Evolutionary conservation across 2,329 filamentous ascomycete genomes (phyloP), one percentile per base, ranked within the genome.

Genomic region (Erysiphe pulchra): DNA sequence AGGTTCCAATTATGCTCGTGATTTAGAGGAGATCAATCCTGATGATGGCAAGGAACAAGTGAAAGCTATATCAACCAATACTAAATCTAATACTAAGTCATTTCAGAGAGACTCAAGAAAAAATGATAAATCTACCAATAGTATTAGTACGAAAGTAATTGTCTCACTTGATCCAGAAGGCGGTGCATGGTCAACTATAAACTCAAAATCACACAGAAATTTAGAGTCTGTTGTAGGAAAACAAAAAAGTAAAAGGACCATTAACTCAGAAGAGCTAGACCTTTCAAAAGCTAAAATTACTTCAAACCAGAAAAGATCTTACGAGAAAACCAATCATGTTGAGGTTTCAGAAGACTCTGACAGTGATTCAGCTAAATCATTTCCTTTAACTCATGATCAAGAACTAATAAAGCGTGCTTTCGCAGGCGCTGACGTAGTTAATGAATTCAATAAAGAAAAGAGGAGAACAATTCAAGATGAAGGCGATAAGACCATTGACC

Each of bases 401-500:
- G 73, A 77, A 36, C 73, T 92, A 48, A 77, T 92, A 47, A 77
- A 80, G 50, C 71, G 76, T 52, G 86, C 84, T 4, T 94, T 98
- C 60, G 87, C 86, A 2, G 85, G 83, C 38, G 75, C 86, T 54
- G 81, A 93, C 58, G 82, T 92, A 1, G 75, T 80, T 9, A 73
- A 72, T 41, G 77, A 85, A 36, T 98, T 95, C 57, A 72, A 73
- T 47, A 69, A 69, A 34, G 86, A 95, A 57, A 95, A 95, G 63
- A 69, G 68, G 14, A 72, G 74, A 44, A 66, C 72, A 1, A 72
- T 75, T 16, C 69, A 73, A 30, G 80, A 82, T 16, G 85, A 94
- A 60, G 84, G 80, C 52, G 81, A 92, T 57, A 80, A 90, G 61
- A 65, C 83, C 47, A 63, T 85, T 30, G 84, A 87, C 58, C 80